A percentile compares a stretch with the other conserved stretches of the same genome.
These are phyloP conservation scores for Candida krabiensis DNA, from an alignment of 805 yeast species.

Conservation along the genomic window DNA sequence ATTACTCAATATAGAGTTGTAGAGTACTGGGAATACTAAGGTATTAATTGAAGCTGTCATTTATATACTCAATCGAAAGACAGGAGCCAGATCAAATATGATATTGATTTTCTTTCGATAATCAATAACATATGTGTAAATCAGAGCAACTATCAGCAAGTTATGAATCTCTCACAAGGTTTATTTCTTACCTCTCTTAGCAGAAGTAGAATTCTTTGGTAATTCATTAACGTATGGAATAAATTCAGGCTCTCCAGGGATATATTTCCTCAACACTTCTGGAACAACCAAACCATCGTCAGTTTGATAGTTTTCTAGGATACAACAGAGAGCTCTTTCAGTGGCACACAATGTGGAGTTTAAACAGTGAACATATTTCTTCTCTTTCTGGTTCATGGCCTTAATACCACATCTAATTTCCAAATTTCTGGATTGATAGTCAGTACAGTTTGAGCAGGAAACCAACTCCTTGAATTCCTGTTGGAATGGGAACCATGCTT, in stretches of 20 bases:
- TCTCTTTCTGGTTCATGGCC: conserved; percentile 90
- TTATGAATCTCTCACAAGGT: too few relatives aligned
- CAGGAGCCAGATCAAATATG: too few relatives aligned
- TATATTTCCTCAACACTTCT: conserved; percentile 91
- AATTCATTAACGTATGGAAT: conserved; percentile 86
- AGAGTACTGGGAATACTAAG: too few relatives aligned
- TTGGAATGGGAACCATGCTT: conserved; percentile 99
- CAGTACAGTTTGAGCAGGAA: conserved; percentile 98
- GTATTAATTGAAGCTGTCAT: too few relatives aligned
- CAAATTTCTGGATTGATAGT: conserved; percentile 96
- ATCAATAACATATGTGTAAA: too few relatives aligned
- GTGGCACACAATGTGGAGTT: conserved; percentile 98
- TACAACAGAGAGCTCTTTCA: conserved; percentile 96
- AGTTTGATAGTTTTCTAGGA: conserved; percentile 96
- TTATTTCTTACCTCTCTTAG: conserved; percentile 44
- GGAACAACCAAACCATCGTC: conserved; percentile 94
- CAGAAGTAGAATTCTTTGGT: conserved; percentile 91
- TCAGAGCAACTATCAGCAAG: too few relatives aligned
- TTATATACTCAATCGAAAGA: too few relatives aligned
- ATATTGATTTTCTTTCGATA: too few relatives aligned
- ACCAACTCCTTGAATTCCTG: conserved; percentile 97
- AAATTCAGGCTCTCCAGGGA: conserved; percentile 98
- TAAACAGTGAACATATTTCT: conserved; percentile 97
- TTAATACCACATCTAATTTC: conserved; percentile 99
- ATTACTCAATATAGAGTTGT: too few relatives aligned